Evolutionary conservation across 176 grass and related monocot genomes (phyloP).

Genomic region (Ananas comosus): DNA sequence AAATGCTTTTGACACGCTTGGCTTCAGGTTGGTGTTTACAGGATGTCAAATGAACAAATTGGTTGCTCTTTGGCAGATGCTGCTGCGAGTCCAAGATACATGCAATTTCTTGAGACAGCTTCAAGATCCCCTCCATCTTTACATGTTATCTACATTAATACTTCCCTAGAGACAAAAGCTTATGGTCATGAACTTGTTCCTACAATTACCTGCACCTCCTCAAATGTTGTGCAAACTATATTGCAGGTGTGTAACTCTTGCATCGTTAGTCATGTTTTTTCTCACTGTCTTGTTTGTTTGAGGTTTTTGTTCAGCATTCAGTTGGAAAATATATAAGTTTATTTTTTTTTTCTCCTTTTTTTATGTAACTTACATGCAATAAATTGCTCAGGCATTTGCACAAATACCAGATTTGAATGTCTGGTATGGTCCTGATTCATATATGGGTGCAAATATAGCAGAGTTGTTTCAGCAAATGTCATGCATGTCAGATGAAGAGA

Average conservation of each 20-base stretch:
- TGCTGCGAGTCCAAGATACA: constrained; percentile 78
- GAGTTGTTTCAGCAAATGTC: constrained; percentile 88
- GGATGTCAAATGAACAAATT: constrained; percentile 91
- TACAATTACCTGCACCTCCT: constrained; percentile 96
- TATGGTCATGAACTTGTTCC: constrained; percentile 86
- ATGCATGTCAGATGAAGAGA: constrained; percentile 83
- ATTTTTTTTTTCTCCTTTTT: neutral
- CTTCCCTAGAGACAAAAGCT: constrained; percentile 93
- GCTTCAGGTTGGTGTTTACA: constrained; percentile 84
- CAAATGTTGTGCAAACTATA: constrained; percentile 95
- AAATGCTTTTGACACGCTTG: neutral
- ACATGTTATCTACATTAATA: constrained; percentile 99
- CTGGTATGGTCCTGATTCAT: constrained; percentile 98
- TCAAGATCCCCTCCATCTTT: constrained; percentile 65
- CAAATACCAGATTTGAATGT: constrained; percentile 82
- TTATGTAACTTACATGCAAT: neutral
- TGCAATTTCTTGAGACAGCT: constrained; percentile 59
- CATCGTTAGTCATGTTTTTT: neutral
- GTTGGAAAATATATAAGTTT: neutral
- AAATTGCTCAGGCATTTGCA: constrained; percentile 63
- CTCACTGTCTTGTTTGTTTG: neutral
- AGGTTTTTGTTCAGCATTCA: neutral
- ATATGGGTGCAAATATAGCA: constrained; percentile 95
- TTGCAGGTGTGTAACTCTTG: constrained; percentile 55
- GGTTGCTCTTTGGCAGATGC: constrained; percentile 95